Base-by-base conservation (phyloP, 768 basidiomycete species). In the Leccinellum albellum region DNA sequence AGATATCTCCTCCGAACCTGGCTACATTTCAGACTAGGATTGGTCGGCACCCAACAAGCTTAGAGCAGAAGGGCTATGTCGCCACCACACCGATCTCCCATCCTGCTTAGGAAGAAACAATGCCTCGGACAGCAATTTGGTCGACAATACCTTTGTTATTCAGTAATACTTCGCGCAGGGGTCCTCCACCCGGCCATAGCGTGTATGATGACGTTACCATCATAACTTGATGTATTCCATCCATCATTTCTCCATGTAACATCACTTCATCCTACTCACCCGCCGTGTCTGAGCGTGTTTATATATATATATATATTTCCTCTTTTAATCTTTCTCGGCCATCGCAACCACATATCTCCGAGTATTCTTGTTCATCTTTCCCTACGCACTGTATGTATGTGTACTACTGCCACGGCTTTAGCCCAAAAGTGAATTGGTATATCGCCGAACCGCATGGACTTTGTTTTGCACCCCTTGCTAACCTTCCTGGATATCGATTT, bases 151-250 rank as follows among this genome's bases (percentile, higher is more conserved):
- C 23, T 82, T 87, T 57, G 80, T 87, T 49, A 64, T 74, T 54
- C 81, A 85, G 66, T 88, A 86, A 86, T 87, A 86, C 68, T 88
- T 88, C 69, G 84, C 84, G 8, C 77, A 80, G 61, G 76, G 47
- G 52, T 68, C 68, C 66, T 75, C 63, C 53, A n/a, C 75, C 54
- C 54, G 57, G 47, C 8, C 57, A 59, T 42, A 23, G 50, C 24
- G 17, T n/a, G 2, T 67, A 64, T 51, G 50, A 50, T 10, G 56
- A 54, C 5, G 55, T 53, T 4, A 62, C 50, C 12, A 61, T 72
- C 44, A 53, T 70, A 55, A 57, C 61, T 6, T 71, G 29, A 67
- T n/a, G 8, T 23, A 2, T 9, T 23, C 5, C 29, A 2, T 37
- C 8, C 45, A 17, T n/a, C 26, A 7, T 29, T 10, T 15, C 6